phyloP scores from a whole-genome alignment of 208 protist species.

The Trypanosoma rangeli region DNA sequence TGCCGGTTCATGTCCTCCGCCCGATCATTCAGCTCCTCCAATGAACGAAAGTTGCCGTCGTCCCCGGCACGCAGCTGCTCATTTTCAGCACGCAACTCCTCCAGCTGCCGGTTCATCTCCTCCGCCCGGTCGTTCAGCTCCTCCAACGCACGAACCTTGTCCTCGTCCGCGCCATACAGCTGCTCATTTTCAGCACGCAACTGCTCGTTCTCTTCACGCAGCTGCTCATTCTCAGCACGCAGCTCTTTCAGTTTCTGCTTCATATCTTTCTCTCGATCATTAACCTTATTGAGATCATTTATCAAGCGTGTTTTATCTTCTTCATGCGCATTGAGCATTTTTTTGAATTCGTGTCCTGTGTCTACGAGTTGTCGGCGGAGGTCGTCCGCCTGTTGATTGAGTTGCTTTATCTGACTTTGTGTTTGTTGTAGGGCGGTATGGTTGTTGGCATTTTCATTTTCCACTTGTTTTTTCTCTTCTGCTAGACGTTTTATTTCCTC shows the following conservation, averaged over 20 bases:
- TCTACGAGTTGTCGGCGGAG: conserved; percentile 25
- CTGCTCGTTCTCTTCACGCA: too few relatives aligned
- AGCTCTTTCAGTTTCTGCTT: conserved; percentile 26
- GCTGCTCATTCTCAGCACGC: conserved; percentile 13
- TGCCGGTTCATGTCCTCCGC: too few relatives aligned
- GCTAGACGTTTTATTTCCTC: not conserved
- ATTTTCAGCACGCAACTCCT: conserved; percentile 20
- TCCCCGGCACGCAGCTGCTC: too few relatives aligned
- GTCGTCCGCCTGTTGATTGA: not conserved
- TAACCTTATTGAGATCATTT: not conserved
- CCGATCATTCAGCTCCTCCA: too few relatives aligned
- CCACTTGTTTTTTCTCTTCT: not conserved
- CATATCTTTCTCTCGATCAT: not conserved
- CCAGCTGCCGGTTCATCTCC: conserved; percentile 25
- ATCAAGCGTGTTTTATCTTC: not conserved
- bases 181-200: conserved; percentile 3
- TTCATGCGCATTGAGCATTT: not conserved
- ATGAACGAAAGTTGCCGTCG: too few relatives aligned
- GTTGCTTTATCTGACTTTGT: not conserved
- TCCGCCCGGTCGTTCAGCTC: not conserved
- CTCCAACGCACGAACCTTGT: not conserved
- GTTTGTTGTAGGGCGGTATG: not conserved
- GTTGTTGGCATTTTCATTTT: not conserved
- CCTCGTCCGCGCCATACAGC: not conserved
- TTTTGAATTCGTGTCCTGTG: not conserved